Base-by-base conservation (phyloP, 768 basidiomycete genomes). In the Suillus tomentosus region DNA sequence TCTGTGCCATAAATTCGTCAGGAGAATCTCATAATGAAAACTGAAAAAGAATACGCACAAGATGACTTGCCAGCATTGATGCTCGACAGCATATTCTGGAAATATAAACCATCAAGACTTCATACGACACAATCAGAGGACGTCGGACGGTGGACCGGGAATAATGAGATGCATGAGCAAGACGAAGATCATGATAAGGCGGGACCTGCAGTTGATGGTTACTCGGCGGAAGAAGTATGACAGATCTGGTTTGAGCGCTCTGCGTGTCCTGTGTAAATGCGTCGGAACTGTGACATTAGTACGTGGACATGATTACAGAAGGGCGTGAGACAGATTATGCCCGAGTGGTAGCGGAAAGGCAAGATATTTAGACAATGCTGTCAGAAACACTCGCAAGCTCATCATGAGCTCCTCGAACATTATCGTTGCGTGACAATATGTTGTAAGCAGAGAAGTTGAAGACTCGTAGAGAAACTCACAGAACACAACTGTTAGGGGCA, bases 31-130 rank as follows among this genome's bases (percentile, higher is more conserved):
- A 31, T 31, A 31, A 31, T 31, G 31, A 13, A 54, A 24, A 40
- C 10, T 56, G 53, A 17, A 54, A 61, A 59, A 5, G 37, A 6
- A 59, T 9, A 39, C 37, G n/a, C 31, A 37, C 13, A 61, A 34
- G 14, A 22, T 56, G 24, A 60, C 48, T 48, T 45, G 70, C 73
- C 70, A 75, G 64, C 70, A 74, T n/a, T 63, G 62, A 10, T 62
- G 50, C 24, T 68, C 65, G 5, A 73, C 14, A 3, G 63, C 65
- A 42, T 68, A 66, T 27, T 64, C 72, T 73, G 45, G 6, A 42
- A 50, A 40, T 10, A 27, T 19, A 24, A 14, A 40, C 3, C 6
- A 48, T 64, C 31, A 56, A 64, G 50, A 31, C 11, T 19, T 10
- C 37, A n/a, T 13, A n/a, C n/a, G 34, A 6, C 34, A 37, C 36